Evolutionary conservation across 345 rosid species (phyloP).

Genomic region (Passiflora organensis): DNA sequence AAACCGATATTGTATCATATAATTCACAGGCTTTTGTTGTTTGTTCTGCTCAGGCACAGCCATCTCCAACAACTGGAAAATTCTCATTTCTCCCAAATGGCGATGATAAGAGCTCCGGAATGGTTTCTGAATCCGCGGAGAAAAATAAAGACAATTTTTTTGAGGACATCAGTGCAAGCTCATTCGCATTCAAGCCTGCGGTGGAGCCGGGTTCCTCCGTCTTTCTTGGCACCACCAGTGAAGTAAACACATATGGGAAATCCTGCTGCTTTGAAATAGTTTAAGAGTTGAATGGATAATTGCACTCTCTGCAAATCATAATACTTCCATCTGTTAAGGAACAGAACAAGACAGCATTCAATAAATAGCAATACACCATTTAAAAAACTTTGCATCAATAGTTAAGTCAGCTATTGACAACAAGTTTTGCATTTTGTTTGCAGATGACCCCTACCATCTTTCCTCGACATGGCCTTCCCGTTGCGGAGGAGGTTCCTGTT

Average conservation of each 20-base stretch:
- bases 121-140: conserved; percentile 36
- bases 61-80: conserved; percentile 38
- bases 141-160: conserved; percentile 55
- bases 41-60: conserved; percentile 48
- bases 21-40: background rate
- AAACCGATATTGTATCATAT: too few relatives aligned
- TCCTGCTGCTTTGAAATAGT: too few relatives aligned
- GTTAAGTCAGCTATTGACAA: background rate
- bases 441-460: conserved; percentile 23
- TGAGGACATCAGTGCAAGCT: conserved; percentile 46
- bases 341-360: too few relatives aligned
- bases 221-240: conserved; percentile 38
- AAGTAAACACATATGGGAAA: conserved; percentile 45
- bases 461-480: conserved; percentile 46
- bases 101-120: conserved; percentile 24
- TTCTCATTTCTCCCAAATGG: conserved; percentile 45
- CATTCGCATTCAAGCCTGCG: conserved; percentile 75
- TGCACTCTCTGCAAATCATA: too few relatives aligned
- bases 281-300: too few relatives aligned
- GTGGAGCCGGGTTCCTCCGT: conserved; percentile 48
- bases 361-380: background rate
- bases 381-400: background rate
- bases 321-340: background rate
- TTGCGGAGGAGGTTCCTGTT: conserved; percentile 42
- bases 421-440: conserved; percentile 11